Evolutionary conservation across 2,329 filamentous ascomycete genomes (phyloP), one percentile per base, ranked within the genome.

Genomic region (Endothia cerciana): DNA sequence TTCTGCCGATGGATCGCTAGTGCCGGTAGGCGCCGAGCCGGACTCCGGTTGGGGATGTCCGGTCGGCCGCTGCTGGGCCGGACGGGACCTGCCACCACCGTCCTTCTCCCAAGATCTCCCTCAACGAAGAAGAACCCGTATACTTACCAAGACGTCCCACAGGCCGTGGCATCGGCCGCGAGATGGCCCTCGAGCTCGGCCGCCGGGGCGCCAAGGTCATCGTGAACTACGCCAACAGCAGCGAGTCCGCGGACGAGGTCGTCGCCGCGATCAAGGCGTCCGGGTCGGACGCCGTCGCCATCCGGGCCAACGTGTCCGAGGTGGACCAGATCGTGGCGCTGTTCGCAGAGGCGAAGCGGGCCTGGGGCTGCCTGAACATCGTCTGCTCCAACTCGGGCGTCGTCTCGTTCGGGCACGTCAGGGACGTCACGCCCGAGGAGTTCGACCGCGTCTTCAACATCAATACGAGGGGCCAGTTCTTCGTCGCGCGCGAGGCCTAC

Each of bases 371-470:
- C 76, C 82, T 91, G 73, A 82, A 91, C 78, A 89, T 91, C 71
- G 89, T 89, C 73, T 87, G 86, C 82, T 90, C 86, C 74, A 91
- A 91, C 82, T 87, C 85, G 56, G 89, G 89, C 59, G 88, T 89
- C 63, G 88, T 90, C 73, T 85, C 81, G 56, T 91, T 90, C 81
- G 87, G 88, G 69, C 87, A 89, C 77, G 84, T 89, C 67, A 86
- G 89, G 79, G 87, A 90, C 71, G 87, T 91, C 57, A 84, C 86
- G 4, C 86, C 88, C 75, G 88, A 91, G 79, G 88, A 90, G 77
- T 91, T 87, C 74, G 89, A 91, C 76, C 87, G 89, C 68, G 88
- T 91, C 70, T 90, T 91, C 81, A 82, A 81, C 79, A 78, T 91
- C 75, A 91, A 91, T 78, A 85, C 88, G 7, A 81, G 87, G 10